Base-by-base conservation (phyloP, 2,329 filamentous ascomycete genomes). In the Exophiala sp. region DNA sequence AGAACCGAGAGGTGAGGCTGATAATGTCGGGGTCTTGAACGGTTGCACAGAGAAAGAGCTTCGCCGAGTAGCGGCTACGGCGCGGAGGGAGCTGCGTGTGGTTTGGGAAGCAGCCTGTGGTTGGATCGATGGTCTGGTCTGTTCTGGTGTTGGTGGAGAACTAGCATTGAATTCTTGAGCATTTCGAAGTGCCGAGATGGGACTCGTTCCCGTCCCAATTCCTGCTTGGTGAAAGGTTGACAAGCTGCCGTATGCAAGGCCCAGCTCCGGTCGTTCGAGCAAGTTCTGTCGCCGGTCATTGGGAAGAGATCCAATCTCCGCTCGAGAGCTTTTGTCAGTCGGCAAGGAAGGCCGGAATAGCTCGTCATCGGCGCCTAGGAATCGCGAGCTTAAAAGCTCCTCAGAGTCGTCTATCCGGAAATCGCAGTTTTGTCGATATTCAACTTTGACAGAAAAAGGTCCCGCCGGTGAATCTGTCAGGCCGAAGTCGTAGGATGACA, bases 21-120 rank as follows among this genome's bases (percentile, higher is more conserved):
- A 95, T n/a, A 97, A 77, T 1, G 92, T 95, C 9, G 92, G 92
- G 11, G 91, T 89, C 71, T 99, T 99, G 76, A 99, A 99, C 0
- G 92, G 91, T 63, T 95, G 89, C 65, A 96, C 96, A 0, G 89
- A 95, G 18, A 96, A 83, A 0, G 90, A 96, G 5, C 88, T 86
- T 49, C 90, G 83, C 63, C 91, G 82, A 49, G 79, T 79, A 44
- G 80, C 73, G 18, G 71, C 65, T 11, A 75, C 71, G 6, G 75
- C 75, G 36, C 76, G 72, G 52, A 75, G 70, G 49, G 72, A 78
- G 52, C 72, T 77, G 65, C 75, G 81, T 61, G 72, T 78, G 6
- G 71, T 72, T 56, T 77, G 75, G 12, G 69, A 69, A 18, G 67
- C 71, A 42, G 75, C 71, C 57, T 71, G 70, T 55, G 75, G 69